phyloP scores from a whole-genome alignment of 768 basidiomycete species.

The Hypholoma fasciculare region DNA sequence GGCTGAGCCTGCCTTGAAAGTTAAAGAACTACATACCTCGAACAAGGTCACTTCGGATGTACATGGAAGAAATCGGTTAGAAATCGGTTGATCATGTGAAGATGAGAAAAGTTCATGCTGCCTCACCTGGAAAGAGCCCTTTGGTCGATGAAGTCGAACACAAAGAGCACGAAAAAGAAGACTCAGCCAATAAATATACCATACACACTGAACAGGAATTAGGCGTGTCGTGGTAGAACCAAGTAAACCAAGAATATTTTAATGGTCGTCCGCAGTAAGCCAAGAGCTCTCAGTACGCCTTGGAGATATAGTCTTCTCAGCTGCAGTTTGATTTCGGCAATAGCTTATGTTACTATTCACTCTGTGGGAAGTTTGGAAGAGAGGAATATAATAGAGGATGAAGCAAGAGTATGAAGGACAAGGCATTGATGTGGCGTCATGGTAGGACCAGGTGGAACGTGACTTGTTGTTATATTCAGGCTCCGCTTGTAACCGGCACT shows the following conservation, averaged over 20 bases:
- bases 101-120: too few species aligned
- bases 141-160: too few species aligned
- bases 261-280: neutral
- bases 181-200: too few species aligned
- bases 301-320: neutral
- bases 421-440: conserved; percentile 1
- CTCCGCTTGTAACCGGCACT: conserved; percentile 26
- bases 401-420: neutral
- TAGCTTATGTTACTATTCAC: too few species aligned
- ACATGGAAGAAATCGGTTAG: too few species aligned
- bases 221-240: neutral
- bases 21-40: too few species aligned
- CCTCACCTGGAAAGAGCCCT: too few species aligned
- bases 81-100: too few species aligned
- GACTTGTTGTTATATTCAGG: conserved; percentile 17
- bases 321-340: too few species aligned
- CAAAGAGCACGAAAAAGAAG: too few species aligned
- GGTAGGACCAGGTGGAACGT: neutral
- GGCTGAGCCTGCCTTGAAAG: neutral
- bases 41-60: too few species aligned
- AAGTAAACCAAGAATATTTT: neutral
- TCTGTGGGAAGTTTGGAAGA: too few species aligned
- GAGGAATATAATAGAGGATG: neutral
- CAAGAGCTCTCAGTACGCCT: neutral
- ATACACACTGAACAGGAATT: neutral